Conservation (phyloP, 176 grass and related monocot species). For the Musa acuminata region DNA sequence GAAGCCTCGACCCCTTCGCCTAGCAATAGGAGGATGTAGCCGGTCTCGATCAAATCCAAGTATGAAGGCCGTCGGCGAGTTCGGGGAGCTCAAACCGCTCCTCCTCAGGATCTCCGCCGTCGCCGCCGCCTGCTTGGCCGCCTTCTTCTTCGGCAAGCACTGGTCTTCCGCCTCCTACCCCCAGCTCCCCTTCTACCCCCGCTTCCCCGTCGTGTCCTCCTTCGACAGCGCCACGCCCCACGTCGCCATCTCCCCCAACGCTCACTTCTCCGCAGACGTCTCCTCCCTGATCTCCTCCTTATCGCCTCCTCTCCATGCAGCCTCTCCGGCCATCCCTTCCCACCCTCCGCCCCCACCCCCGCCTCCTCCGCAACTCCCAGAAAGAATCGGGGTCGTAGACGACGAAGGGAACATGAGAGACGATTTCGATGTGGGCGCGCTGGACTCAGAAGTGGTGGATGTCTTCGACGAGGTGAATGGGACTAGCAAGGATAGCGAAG, state of each 20-base stretch:
- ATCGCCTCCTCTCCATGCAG: background rate
- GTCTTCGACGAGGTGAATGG: slow-evolving; percentile 11
- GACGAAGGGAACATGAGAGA: slow-evolving; percentile 62
- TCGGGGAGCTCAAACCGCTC: background rate
- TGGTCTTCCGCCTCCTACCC: slow-evolving; percentile 23
- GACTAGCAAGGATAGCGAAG: slow-evolving; percentile 12
- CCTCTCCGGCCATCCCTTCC: background rate
- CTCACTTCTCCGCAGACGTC: background rate
- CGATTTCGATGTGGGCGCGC: slow-evolving; percentile 42
- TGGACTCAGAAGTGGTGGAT: slow-evolving; percentile 33
- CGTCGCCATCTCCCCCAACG: slow-evolving; percentile 1
- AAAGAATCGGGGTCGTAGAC: slow-evolving; percentile 52
- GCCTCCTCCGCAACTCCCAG: slow-evolving; percentile 24
- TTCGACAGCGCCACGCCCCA: background rate
- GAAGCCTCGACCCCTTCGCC: background rate
- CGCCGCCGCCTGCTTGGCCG: slow-evolving; percentile 11
- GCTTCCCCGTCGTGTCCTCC: background rate
- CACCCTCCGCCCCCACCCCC: slow-evolving; percentile 14
- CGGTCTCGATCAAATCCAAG: background rate
- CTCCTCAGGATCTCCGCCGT: slow-evolving; percentile 13
- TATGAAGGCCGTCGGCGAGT: background rate
- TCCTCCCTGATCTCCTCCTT: background rate
- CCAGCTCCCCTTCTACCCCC: slow-evolving; percentile 28
- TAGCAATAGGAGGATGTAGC: background rate
- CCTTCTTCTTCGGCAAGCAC: slow-evolving; percentile 35